A percentile compares a stretch with the other conserved stretches of the same genome.
These are phyloP conservation scores for Lantana camara DNA, from an alignment of 257 asterid species.

Conservation along the genomic window DNA sequence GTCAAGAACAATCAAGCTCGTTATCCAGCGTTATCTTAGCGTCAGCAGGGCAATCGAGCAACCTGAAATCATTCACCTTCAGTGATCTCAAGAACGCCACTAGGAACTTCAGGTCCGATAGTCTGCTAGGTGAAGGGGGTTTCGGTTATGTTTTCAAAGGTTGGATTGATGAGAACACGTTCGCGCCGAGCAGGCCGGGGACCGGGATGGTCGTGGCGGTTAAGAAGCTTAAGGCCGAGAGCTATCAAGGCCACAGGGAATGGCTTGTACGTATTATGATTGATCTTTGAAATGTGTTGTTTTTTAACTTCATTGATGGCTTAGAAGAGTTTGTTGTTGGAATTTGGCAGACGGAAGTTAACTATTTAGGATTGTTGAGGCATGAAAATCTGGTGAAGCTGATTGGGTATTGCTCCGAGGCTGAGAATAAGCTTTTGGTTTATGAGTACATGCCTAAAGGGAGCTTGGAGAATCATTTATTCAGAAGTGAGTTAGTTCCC, in stretches of 20 bases:
- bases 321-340: background rate
- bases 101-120: constrained; percentile 41
- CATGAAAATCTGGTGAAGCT: constrained; percentile 54
- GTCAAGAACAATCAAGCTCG: constrained; percentile 25
- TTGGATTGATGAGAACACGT: constrained; percentile 45
- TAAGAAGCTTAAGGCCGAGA: constrained; percentile 43
- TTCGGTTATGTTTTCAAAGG: constrained; percentile 54
- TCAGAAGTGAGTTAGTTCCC: constrained; percentile 38
- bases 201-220: constrained; percentile 49
- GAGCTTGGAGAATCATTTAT: constrained; percentile 54
- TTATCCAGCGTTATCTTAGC: constrained; percentile 21
- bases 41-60: constrained; percentile 34
- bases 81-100: constrained; percentile 48
- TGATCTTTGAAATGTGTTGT: background rate
- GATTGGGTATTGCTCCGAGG: constrained; percentile 46
- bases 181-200: constrained; percentile 49
- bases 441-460: constrained; percentile 58
- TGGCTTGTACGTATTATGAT: constrained; percentile 63
- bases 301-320: background rate
- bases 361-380: constrained; percentile 42
- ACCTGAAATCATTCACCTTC: constrained; percentile 42
- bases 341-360: constrained; percentile 40
- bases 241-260: constrained; percentile 57
- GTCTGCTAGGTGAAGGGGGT: constrained; percentile 56
- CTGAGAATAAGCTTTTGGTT: constrained; percentile 44